Evolutionary conservation across 1,284 basidiomycete species (phyloP).

Genomic region (Rhodotorula sp.): DNA sequence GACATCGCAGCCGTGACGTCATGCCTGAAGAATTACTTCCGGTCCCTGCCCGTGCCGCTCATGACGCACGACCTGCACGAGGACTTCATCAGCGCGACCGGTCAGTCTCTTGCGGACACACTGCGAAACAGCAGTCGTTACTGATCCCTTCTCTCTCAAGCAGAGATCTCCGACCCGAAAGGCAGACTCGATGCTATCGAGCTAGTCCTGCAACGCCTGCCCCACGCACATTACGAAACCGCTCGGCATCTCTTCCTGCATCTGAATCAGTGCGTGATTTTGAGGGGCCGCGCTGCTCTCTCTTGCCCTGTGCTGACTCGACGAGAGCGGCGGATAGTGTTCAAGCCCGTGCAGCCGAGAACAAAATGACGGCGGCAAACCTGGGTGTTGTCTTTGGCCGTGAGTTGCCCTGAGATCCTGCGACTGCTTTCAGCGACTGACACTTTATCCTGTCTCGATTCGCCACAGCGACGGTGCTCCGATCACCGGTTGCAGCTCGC

Average conservation of each 20-base stretch:
- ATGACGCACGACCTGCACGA: constrained; percentile 90
- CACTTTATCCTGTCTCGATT: constrained; percentile 11
- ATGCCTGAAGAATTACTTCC: constrained; percentile 88
- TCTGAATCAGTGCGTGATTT: constrained; percentile 64
- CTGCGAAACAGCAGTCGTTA: not conserved
- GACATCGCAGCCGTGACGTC: constrained; percentile 96
- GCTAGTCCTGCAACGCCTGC: constrained; percentile 74
- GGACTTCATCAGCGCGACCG: constrained; percentile 73
- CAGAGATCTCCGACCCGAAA: constrained; percentile 63
- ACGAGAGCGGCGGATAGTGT: constrained; percentile 57
- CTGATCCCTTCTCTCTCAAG: not conserved
- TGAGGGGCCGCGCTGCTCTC: not conserved
- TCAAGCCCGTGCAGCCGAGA: constrained; percentile 56
- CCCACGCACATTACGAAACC: constrained; percentile 83
- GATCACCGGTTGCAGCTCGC: constrained; percentile 76
- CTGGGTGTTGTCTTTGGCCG: constrained; percentile 99
- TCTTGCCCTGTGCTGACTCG: not conserved
- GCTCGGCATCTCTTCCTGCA: constrained; percentile 81
- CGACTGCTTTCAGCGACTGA: not conserved
- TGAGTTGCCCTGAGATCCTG: constrained; percentile 56
- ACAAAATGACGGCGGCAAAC: constrained; percentile 93
- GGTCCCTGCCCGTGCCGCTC: constrained; percentile 82
- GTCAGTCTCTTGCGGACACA: constrained; percentile 47
- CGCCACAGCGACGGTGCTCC: constrained; percentile 80
- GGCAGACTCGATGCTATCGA: constrained; percentile 60